phyloP scores from a whole-genome alignment of 352 stramenopile species.

The Phytophthora constricta region DNA sequence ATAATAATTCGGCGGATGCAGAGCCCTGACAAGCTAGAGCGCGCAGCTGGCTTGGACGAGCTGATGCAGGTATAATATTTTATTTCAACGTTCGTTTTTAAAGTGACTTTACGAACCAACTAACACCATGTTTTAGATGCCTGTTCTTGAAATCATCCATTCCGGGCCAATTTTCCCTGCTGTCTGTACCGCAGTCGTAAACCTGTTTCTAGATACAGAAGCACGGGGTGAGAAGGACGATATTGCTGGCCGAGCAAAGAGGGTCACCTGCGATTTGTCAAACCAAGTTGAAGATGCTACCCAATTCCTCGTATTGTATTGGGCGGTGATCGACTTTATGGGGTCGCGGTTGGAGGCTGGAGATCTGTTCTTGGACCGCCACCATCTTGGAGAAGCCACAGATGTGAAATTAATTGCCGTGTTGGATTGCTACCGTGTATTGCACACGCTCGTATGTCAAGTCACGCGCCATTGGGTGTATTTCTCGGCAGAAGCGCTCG shows the following conservation, averaged over 20 bases:
- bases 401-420: constrained; percentile 15
- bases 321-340: constrained; percentile 54
- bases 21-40: constrained; percentile 17
- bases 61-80: constrained; percentile 53
- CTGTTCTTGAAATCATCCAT: constrained; percentile 59
- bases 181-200: constrained; percentile 36
- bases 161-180: constrained; percentile 45
- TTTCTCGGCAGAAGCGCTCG: constrained; percentile 51
- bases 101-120: neutral
- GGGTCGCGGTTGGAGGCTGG: constrained; percentile 27
- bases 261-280: constrained; percentile 49
- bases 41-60: constrained; percentile 32
- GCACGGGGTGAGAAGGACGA: constrained; percentile 7
- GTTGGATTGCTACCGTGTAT: constrained; percentile 53
- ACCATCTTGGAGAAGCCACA: constrained; percentile 11
- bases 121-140: constrained; percentile 54
- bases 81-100: no score
- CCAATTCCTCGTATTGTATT: constrained; percentile 62
- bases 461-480: constrained; percentile 65
- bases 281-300: constrained; percentile 51
- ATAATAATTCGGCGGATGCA: constrained; percentile 35
- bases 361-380: constrained; percentile 37
- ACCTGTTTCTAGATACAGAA: constrained; percentile 41
- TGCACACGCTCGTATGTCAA: constrained; percentile 43
- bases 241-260: constrained; percentile 29